phyloP scores from a whole-genome alignment of 331 rosid species.

The Phaseolus coccineus region DNA sequence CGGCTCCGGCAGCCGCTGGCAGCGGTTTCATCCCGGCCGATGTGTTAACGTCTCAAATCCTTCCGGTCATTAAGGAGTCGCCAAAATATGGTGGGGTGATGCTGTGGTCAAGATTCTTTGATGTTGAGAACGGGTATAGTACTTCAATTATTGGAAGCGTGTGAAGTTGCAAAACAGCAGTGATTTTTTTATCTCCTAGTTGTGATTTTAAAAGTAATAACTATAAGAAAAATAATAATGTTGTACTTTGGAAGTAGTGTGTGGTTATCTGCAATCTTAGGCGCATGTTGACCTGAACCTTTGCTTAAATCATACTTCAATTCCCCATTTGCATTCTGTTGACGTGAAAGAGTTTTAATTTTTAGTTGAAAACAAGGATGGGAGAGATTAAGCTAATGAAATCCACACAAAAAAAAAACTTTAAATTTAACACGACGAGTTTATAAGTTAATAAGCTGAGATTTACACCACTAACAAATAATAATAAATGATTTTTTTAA shows the following conservation, averaged over 20 bases:
- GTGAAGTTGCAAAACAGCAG: slow-evolving; percentile 31
- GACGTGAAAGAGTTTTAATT: background rate
- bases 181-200: slow-evolving; percentile 15
- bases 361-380: background rate
- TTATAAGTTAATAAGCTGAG: too few relatives aligned
- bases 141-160: slow-evolving; percentile 53
- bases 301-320: background rate
- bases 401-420: background rate
- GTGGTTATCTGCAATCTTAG: background rate
- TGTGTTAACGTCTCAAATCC: slow-evolving; percentile 58
- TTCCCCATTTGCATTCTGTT: background rate
- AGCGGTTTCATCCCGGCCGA: slow-evolving; percentile 72
- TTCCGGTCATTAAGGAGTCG: slow-evolving; percentile 64
- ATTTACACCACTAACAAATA: too few relatives aligned
- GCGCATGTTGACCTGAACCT: background rate
- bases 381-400: background rate
- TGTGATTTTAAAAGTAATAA: slow-evolving; percentile 16
- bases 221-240: background rate
- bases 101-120: slow-evolving; percentile 77
- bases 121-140: slow-evolving; percentile 64
- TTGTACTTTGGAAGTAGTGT: background rate
- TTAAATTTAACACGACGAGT: too few relatives aligned
- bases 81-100: slow-evolving; percentile 80
- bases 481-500: too few relatives aligned
- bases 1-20: slow-evolving; percentile 62